phyloP scores from a whole-genome alignment of 2,329 filamentous ascomycete species.

The Lachnellula suecica region DNA sequence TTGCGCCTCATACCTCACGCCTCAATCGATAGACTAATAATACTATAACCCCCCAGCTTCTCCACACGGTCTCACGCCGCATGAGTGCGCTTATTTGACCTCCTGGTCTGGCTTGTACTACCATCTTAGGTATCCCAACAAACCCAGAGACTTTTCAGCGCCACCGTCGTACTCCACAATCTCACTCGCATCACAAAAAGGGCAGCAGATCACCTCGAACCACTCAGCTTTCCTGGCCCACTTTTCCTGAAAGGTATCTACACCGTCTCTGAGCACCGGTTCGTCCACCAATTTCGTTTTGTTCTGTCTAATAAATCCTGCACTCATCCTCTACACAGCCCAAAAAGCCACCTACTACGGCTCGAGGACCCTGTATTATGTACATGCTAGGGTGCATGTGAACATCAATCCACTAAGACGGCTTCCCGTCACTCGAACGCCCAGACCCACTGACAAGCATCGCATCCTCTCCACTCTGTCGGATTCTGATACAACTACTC shows the following conservation, averaged over 20 bases:
- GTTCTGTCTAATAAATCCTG: conserved; percentile 12
- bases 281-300: conserved; percentile 13
- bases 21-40: conserved; percentile 6
- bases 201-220: conserved; percentile 22
- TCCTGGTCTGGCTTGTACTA: conserved; percentile 9
- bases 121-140: conserved; percentile 3
- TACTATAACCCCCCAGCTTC: conserved; percentile 4
- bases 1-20: conserved; percentile 4
- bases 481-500: conserved; percentile 27
- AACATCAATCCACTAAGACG: conserved; percentile 16
- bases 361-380: conserved; percentile 5
- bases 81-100: conserved; percentile 6
- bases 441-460: conserved; percentile 10
- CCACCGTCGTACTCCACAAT: conserved; percentile 11
- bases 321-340: neutral
- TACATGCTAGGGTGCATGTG: conserved; percentile 14
- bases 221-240: conserved; percentile 9
- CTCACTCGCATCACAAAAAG: conserved; percentile 15
- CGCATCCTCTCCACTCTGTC: conserved; percentile 10
- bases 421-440: conserved; percentile 13
- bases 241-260: conserved; percentile 13
- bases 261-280: conserved; percentile 9
- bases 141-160: neutral
- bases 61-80: conserved; percentile 8
- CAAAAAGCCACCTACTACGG: conserved; percentile 10